Conservation (phyloP, 2,329 filamentous ascomycete species). For the Sporothrix pseudoabietina region DNA sequence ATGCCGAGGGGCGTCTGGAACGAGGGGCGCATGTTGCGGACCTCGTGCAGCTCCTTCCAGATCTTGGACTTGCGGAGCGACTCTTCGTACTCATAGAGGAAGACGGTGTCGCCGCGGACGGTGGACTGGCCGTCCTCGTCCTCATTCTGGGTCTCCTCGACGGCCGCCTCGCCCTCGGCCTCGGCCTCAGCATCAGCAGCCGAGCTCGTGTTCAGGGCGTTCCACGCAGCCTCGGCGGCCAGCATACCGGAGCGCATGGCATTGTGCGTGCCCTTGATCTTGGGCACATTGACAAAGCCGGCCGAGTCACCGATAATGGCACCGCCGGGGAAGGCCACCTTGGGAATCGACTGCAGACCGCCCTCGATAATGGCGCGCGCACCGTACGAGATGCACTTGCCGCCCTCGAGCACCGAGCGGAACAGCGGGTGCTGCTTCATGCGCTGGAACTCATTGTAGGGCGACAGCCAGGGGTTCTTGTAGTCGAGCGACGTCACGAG, state of each 20-base stretch:
- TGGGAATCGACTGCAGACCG: conserved; percentile 96
- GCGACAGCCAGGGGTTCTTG: conserved; percentile 92
- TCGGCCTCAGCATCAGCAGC: background rate
- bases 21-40: conserved; percentile 95
- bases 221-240: conserved; percentile 86
- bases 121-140: background rate
- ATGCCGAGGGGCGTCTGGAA: conserved; percentile 87
- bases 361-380: conserved; percentile 90
- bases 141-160: background rate
- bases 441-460: conserved; percentile 96
- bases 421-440: conserved; percentile 98
- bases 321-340: conserved; percentile 93
- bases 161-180: background rate
- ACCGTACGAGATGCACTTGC: conserved; percentile 96
- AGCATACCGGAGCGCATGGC: conserved; percentile 98
- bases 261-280: conserved; percentile 97
- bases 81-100: conserved; percentile 94
- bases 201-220: conserved; percentile 58
- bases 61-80: conserved; percentile 81
- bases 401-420: conserved; percentile 82
- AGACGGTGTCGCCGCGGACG: conserved; percentile 59
- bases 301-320: conserved; percentile 95
- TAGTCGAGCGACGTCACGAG: conserved; percentile 95
- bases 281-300: conserved; percentile 95
- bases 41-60: conserved; percentile 91